phyloP scores from a whole-genome alignment of 2,329 filamentous ascomycete species.

The Apiospora arundinis region DNA sequence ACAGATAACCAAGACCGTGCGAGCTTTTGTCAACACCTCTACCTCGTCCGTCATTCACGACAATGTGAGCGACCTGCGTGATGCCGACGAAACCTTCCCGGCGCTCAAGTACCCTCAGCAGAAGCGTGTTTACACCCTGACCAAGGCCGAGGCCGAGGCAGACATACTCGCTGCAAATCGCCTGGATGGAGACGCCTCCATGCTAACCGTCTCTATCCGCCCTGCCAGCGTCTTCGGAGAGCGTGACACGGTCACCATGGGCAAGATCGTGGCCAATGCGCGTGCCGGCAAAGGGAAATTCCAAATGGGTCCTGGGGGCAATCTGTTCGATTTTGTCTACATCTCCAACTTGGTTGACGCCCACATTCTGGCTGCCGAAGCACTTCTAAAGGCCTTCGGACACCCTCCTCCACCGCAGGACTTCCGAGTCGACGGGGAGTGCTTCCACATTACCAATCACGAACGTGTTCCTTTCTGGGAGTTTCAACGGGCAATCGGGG shows the following conservation, averaged over 20 bases:
- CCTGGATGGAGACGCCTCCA: slow-evolving; percentile 25
- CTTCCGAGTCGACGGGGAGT: slow-evolving; percentile 39
- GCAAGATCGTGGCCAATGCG: slow-evolving; percentile 29
- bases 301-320: slow-evolving; percentile 36
- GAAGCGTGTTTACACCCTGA: slow-evolving; percentile 31
- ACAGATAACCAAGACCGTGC: slow-evolving; percentile 24
- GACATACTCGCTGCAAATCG: slow-evolving; percentile 31
- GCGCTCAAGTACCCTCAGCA: slow-evolving; percentile 31
- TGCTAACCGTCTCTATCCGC: slow-evolving; percentile 30
- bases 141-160: slow-evolving; percentile 32
- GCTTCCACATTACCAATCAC: slow-evolving; percentile 43
- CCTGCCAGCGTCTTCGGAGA: slow-evolving; percentile 28
- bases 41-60: slow-evolving; percentile 32
- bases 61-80: slow-evolving; percentile 25
- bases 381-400: slow-evolving; percentile 33
- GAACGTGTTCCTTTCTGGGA: slow-evolving; percentile 42
- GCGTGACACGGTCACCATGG: slow-evolving; percentile 28
- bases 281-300: slow-evolving; percentile 28
- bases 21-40: slow-evolving; percentile 31
- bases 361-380: slow-evolving; percentile 37
- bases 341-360: slow-evolving; percentile 35
- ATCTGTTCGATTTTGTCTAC: slow-evolving; percentile 40
- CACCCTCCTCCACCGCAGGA: slow-evolving; percentile 30
- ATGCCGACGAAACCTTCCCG: slow-evolving; percentile 29
- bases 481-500: slow-evolving; percentile 36